phyloP scores from a whole-genome alignment of 2,329 filamentous ascomycete genomes.

The Colletotrichum lupini region DNA sequence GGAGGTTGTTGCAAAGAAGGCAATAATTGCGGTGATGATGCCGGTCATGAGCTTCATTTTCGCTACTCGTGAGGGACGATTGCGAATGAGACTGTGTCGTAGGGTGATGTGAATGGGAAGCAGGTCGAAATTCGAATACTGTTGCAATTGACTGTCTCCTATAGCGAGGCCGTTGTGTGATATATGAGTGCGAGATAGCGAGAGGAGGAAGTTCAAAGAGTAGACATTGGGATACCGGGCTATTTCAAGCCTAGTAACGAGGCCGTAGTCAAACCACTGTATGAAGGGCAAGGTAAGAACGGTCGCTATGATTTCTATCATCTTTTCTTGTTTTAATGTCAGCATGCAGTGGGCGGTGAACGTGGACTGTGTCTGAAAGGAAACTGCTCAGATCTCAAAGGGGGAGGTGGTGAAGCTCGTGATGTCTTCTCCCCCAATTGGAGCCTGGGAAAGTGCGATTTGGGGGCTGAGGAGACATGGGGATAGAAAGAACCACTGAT shows the following conservation, averaged over 20 bases:
- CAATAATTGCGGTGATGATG: neutral
- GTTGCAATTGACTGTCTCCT: too few relatives aligned
- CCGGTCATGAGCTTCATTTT: conserved; percentile 25
- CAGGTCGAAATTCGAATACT: neutral
- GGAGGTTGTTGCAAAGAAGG: neutral
- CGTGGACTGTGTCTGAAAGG: neutral
- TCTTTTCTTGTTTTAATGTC: neutral
- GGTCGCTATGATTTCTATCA: too few relatives aligned
- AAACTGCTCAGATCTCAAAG: neutral
- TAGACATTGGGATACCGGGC: too few relatives aligned
- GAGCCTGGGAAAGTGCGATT: neutral
- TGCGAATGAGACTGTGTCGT: too few relatives aligned
- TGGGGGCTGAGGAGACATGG: neutral
- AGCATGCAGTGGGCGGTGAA: neutral
- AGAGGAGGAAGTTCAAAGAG: too few relatives aligned
- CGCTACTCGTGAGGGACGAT: too few relatives aligned
- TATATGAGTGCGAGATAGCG: too few relatives aligned
- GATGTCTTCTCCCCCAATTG: neutral
- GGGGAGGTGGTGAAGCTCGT: neutral
- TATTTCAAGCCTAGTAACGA: too few relatives aligned
- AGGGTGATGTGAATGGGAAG: neutral
- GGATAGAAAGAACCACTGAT: neutral
- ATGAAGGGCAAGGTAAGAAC: too few relatives aligned
- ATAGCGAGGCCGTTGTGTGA: neutral
- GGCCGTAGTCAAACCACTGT: too few relatives aligned